These are phyloP conservation scores for Mortierella hygrophila DNA, from an alignment of 192 early-diverging fungal genomes.

Conservation along the genomic window DNA sequence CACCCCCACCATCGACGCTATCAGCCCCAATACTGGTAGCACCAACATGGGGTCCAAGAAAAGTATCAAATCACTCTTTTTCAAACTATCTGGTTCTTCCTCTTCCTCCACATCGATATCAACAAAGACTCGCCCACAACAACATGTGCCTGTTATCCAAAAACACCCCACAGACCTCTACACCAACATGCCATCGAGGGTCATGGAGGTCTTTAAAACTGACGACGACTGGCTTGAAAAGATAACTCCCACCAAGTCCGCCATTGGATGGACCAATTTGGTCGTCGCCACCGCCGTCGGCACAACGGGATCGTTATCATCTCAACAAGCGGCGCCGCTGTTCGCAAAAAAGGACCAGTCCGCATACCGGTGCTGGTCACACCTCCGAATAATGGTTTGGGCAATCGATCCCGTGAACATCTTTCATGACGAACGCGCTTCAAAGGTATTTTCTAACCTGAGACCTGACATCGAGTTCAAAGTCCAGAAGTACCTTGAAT, in stretches of 20 bases:
- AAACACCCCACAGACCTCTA: not conserved
- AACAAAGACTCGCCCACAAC: not conserved
- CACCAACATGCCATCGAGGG: not conserved
- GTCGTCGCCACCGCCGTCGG: not conserved
- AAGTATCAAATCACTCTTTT: not conserved
- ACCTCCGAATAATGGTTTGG: not conserved
- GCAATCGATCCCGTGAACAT: not conserved
- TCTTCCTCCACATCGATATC: not conserved
- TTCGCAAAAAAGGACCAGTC: not conserved
- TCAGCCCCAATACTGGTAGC: not conserved
- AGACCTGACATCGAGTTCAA: not conserved
- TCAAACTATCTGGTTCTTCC: not conserved
- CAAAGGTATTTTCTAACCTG: not conserved
- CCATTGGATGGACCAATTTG: not conserved
- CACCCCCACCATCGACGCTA: not conserved
- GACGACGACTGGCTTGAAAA: not conserved
- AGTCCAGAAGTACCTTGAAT: not conserved
- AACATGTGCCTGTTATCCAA: not conserved
- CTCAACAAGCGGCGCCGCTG: too few relatives aligned
- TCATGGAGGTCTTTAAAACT: not conserved
- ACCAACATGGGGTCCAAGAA: not conserved
- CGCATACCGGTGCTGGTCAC: not conserved
- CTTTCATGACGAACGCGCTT: not conserved
- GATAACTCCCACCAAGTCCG: not conserved
- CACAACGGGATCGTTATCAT: too few relatives aligned